A percentile compares a stretch with the other conserved stretches of the same genome.
Conservation (phyloP, 2,329 filamentous ascomycete species). For the Cladophialophora yegresii region DNA sequence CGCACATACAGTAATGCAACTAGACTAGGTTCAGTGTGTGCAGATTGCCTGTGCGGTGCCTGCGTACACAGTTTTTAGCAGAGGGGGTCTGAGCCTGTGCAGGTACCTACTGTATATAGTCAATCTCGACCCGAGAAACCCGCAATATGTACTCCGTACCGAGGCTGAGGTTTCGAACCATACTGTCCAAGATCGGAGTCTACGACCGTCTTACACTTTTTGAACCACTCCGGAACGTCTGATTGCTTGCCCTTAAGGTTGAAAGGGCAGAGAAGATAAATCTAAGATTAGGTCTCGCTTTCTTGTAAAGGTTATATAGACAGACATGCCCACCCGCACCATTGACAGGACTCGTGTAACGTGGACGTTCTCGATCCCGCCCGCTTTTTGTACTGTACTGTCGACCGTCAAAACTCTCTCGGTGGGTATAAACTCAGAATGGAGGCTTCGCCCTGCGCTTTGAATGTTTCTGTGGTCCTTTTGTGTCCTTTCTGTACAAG, state of each 20-base stretch:
- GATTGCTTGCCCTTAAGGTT: not conserved
- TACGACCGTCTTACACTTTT: not conserved
- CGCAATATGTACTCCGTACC: too few species aligned
- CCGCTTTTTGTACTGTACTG: constrained; percentile 11
- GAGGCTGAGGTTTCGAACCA: not conserved
- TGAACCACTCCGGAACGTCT: not conserved
- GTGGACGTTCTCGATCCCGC: not conserved
- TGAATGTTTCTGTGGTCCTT: constrained; percentile 3
- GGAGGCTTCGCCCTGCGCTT: not conserved
- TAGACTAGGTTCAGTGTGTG: too few species aligned
- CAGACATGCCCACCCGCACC: not conserved
- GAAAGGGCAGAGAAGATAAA: not conserved
- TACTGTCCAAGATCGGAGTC: not conserved
- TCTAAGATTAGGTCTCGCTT: not conserved
- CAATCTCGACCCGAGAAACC: not conserved
- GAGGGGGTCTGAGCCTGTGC: too few species aligned
- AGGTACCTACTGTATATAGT: too few species aligned
- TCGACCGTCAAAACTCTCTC: constrained; percentile 10
- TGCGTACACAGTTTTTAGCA: too few species aligned
- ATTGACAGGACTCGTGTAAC: not conserved
- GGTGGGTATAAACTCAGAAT: constrained; percentile 1
- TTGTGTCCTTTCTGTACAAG: not conserved
- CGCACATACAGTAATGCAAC: too few species aligned
- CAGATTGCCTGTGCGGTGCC: too few species aligned
- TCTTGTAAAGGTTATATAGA: not conserved